These are phyloP conservation scores for Neophaeococcomyces aloes DNA, from an alignment of 2,329 filamentous ascomycete species.

Conservation along the genomic window DNA sequence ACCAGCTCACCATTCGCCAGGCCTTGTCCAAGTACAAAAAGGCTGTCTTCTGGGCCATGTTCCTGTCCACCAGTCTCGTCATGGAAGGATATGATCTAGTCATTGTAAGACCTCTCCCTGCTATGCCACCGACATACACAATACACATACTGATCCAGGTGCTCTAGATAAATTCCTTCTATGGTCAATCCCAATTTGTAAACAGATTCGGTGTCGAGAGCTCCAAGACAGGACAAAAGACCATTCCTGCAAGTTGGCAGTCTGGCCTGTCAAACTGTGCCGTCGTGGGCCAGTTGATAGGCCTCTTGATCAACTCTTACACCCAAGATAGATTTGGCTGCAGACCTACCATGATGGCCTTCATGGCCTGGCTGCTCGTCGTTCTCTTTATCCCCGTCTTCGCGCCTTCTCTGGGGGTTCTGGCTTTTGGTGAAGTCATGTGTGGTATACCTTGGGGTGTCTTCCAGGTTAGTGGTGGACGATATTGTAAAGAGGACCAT, in stretches of 20 bases:
- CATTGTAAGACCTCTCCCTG: slow-evolving; percentile 32
- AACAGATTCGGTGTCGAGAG: too few species aligned
- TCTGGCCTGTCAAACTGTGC: slow-evolving; percentile 24
- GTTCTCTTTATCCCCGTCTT: slow-evolving; percentile 44
- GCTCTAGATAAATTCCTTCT: too few species aligned
- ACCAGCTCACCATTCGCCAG: slow-evolving; percentile 61
- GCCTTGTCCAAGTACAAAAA: slow-evolving; percentile 77
- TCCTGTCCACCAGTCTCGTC: slow-evolving; percentile 81
- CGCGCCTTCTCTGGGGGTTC: slow-evolving; percentile 33
- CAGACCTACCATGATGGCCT: slow-evolving; percentile 34
- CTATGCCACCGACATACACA: slow-evolving; percentile 24
- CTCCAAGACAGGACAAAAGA: slow-evolving; percentile 20
- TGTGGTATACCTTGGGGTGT: slow-evolving; percentile 34
- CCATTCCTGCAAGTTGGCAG: slow-evolving; percentile 26
- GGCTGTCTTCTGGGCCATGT: slow-evolving; percentile 69
- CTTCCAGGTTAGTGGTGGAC: too few species aligned
- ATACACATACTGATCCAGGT: slow-evolving; percentile 23
- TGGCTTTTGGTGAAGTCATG: slow-evolving; percentile 39
- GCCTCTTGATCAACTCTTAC: slow-evolving; percentile 25
- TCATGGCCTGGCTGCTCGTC: slow-evolving; percentile 32
- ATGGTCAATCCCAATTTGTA: too few species aligned
- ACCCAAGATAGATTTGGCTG: slow-evolving; percentile 30
- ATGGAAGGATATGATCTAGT: slow-evolving; percentile 68
- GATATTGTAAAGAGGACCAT: too few species aligned
- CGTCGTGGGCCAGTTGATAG: slow-evolving; percentile 22